A percentile compares a stretch with the other conserved stretches of the same genome.
Evolutionary conservation across 768 basidiomycete species (phyloP).

Genomic region (Flagelloscypha sp.): DNA sequence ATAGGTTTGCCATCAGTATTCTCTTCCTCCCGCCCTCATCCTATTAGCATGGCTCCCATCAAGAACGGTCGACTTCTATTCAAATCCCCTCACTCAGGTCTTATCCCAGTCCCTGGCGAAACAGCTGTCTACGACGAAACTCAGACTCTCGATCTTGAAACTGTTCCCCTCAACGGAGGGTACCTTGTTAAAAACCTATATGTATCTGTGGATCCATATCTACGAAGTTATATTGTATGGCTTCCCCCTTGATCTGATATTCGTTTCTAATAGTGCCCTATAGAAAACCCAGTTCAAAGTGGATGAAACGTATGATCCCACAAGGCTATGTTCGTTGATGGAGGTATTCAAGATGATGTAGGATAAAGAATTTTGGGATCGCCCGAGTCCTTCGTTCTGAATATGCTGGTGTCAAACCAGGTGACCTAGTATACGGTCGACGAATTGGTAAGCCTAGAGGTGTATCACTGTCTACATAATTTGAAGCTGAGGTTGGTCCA

Average conservation of each 20-base stretch:
- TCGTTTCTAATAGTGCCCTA: too few species aligned
- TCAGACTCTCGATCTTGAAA: constrained; percentile 37
- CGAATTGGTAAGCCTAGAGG: too few species aligned
- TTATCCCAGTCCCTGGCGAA: constrained; percentile 17
- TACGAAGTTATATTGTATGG: constrained; percentile 27
- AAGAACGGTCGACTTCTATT: constrained; percentile 30
- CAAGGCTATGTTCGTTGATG: too few species aligned
- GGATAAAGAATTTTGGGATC: constrained; percentile 17
- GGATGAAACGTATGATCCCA: too few species aligned
- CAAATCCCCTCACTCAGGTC: constrained; percentile 27
- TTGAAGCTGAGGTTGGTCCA: constrained; percentile 11
- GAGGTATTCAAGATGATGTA: constrained; percentile 1
- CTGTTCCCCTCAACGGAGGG: constrained; percentile 34
- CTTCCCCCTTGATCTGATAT: too few species aligned
- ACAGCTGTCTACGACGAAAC: constrained; percentile 21
- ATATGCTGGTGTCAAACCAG: constrained; percentile 16
- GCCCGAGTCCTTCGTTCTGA: constrained; percentile 26
- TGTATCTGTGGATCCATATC: constrained; percentile 35
- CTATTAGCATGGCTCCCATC: constrained; percentile 22
- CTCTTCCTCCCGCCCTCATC: too few species aligned
- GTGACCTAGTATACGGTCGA: constrained; percentile 24
- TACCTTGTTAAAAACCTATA: constrained; percentile 43
- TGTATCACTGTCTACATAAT: too few species aligned
- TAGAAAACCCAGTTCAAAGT: too few species aligned
- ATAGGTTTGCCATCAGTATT: too few species aligned